Conservation (phyloP, 2,329 filamentous ascomycete genomes). For the Escovopsis weberi region DNA sequence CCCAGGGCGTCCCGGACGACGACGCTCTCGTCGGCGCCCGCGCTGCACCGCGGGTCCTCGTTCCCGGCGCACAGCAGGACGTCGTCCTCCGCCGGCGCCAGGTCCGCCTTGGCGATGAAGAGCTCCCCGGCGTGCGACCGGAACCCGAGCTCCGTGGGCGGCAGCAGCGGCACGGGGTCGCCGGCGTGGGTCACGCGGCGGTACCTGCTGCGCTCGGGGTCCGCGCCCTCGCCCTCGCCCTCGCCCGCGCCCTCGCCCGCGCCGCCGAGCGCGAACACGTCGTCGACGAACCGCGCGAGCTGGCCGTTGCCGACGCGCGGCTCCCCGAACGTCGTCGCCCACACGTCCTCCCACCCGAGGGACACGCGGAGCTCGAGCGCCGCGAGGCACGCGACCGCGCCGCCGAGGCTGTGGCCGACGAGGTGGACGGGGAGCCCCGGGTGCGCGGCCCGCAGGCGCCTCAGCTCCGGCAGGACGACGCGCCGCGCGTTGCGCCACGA, state of each 20-base stretch:
- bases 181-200: slow-evolving; percentile 71
- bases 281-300: slow-evolving; percentile 40
- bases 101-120: slow-evolving; percentile 57
- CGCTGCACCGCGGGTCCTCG: slow-evolving; percentile 57
- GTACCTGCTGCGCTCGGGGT: slow-evolving; percentile 33
- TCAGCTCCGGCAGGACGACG: slow-evolving; percentile 53
- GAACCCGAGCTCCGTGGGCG: slow-evolving; percentile 80
- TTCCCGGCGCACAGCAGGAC: slow-evolving; percentile 58
- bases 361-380: slow-evolving; percentile 61
- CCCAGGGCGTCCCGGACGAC: slow-evolving; percentile 12
- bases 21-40: slow-evolving; percentile 33
- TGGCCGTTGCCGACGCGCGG: slow-evolving; percentile 50
- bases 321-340: slow-evolving; percentile 86
- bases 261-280: slow-evolving; percentile 30
- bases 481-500: slow-evolving; percentile 68
- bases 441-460: slow-evolving; percentile 42
- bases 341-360: slow-evolving; percentile 58
- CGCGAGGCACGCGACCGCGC: slow-evolving; percentile 79
- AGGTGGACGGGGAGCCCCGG: slow-evolving; percentile 62
- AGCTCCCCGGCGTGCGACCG: slow-evolving; percentile 74
- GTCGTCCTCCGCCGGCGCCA: slow-evolving; percentile 56
- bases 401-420: slow-evolving; percentile 83
- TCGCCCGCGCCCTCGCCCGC: slow-evolving; percentile 6
- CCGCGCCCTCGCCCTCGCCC: slow-evolving; percentile 8
- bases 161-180: slow-evolving; percentile 81